Base-by-base conservation (phyloP, 164 flowering plant genomes). In the Litsea cubeba region DNA sequence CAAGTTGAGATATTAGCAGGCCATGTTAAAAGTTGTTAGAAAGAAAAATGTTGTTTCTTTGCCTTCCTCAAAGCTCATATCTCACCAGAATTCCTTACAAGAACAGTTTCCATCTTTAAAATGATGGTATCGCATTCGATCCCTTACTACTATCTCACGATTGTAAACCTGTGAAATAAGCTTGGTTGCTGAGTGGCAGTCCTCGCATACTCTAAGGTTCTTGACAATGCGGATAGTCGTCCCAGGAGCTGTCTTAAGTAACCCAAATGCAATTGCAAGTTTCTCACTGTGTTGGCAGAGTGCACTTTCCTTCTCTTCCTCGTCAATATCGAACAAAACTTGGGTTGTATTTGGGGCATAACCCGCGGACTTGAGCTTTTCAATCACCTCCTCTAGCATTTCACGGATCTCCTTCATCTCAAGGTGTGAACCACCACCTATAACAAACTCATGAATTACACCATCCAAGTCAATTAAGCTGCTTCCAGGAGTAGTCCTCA, bases 251-350 rank as follows among this genome's bases (percentile, higher is more conserved):
- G 82, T 81, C 20, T 73, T 84, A 2, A 82, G 79, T 15, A 83
- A 32, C 50, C 82, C 85, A 65, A 82, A 79, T 50, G 84, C 85
- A 69, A 82, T 78, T 14, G 84, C 85, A 71, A 84, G 78, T 65
- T 80, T 82, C 72, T 82, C 85, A 71, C 83, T 82, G 58, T 84
- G 87, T 35, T 82, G 72, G 70, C 75, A 73, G 68, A 82, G 71
- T 17, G 79, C 76, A 66, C 81, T 77, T 76, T 82, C 85, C 71
- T 84, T 84, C 68, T 84, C 85, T 46, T 84, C 87, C 74, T 84
- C 87, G 3, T 77, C 85, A 40, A 82, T 81, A 25, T 84, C 76
- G 72, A 82, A 76, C 78, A 83, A 73, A 35, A 83, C 81, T 62
- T 83, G 75, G 24, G 79, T 74, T 3, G 85, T 79, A 62, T 82